These are phyloP conservation scores for Rutidosis leptorrhynchoides DNA, from an alignment of 129 eudicot species.

Conservation along the genomic window DNA sequence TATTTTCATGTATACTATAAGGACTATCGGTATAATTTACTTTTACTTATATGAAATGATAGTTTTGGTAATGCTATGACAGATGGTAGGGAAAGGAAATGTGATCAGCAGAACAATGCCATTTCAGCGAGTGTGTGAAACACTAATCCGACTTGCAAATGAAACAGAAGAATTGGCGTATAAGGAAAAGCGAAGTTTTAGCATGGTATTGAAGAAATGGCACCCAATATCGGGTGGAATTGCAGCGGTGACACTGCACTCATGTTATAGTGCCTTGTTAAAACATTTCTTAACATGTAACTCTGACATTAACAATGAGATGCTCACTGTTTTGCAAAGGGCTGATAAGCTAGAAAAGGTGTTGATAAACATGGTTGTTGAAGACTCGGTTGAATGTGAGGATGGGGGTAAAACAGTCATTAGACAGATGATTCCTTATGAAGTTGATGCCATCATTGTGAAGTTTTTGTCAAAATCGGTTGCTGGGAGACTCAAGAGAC, in stretches of 20 bases:
- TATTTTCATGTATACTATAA: too few species aligned
- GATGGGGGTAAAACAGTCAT: conserved; percentile 74
- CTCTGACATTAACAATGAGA: conserved; percentile 45
- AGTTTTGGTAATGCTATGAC: background rate
- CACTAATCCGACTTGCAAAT: conserved; percentile 53
- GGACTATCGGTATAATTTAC: too few species aligned
- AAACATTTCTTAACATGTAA: conserved; percentile 66
- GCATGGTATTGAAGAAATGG: conserved; percentile 68
- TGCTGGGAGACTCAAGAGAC: conserved; percentile 54
- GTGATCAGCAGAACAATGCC: conserved; percentile 33
- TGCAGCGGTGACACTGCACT: conserved; percentile 79
- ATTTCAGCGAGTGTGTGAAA: conserved; percentile 47
- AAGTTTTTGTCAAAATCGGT: conserved; percentile 62
- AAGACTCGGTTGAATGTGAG: conserved; percentile 78
- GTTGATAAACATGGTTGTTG: conserved; percentile 79
- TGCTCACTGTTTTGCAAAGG: conserved; percentile 54
- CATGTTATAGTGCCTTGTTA: conserved; percentile 64
- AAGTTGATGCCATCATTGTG: conserved; percentile 63
- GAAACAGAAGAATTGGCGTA: conserved; percentile 67
- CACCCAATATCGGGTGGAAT: conserved; percentile 86
- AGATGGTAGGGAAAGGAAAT: conserved; percentile 59
- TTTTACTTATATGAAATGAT: background rate
- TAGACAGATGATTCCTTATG: conserved; percentile 77
- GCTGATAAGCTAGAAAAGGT: conserved; percentile 88
- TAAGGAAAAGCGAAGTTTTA: conserved; percentile 59